Percentiles rank a stretch among this genome's conserved stretches.
Conservation (phyloP, 306 rosid species). For the Casuarina cunninghamiana region DNA sequence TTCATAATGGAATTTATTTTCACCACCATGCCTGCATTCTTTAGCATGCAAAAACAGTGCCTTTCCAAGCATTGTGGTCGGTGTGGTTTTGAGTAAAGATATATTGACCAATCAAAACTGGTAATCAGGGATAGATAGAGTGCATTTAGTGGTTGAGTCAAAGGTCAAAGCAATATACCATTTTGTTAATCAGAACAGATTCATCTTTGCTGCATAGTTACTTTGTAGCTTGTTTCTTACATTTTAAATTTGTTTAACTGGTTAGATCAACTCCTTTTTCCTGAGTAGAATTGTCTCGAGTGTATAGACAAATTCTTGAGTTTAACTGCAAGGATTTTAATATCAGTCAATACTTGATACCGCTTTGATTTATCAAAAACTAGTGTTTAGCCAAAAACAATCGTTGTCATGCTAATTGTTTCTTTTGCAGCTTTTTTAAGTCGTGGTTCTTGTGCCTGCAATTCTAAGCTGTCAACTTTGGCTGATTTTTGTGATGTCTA, state of each 20-base stretch:
- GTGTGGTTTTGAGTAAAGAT: not conserved
- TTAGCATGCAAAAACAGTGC: not conserved
- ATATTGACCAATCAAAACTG: not conserved
- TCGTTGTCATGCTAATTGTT: not conserved
- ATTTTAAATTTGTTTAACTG: not conserved
- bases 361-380: conserved; percentile 1
- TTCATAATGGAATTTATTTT: not conserved
- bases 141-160: not conserved
- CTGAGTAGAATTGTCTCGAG: not conserved
- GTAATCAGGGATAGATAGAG: not conserved
- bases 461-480: conserved; percentile 5
- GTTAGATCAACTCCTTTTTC: not conserved
- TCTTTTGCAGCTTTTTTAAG: conserved; percentile 8
- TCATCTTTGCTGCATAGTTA: not conserved
- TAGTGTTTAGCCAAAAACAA: conserved; percentile 4
- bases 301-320: not conserved
- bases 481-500: conserved; percentile 18
- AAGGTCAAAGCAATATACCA: not conserved
- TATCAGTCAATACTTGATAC: conserved; percentile 8
- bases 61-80: not conserved
- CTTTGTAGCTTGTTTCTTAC: not conserved
- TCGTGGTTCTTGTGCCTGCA: conserved; percentile 17
- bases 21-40: not conserved
- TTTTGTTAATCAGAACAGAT: not conserved
- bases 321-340: not conserved